Evolutionary conservation across 345 rosid species (phyloP), one percentile per base, ranked within the genome.

Genomic region (Gossypioides kirkii): DNA sequence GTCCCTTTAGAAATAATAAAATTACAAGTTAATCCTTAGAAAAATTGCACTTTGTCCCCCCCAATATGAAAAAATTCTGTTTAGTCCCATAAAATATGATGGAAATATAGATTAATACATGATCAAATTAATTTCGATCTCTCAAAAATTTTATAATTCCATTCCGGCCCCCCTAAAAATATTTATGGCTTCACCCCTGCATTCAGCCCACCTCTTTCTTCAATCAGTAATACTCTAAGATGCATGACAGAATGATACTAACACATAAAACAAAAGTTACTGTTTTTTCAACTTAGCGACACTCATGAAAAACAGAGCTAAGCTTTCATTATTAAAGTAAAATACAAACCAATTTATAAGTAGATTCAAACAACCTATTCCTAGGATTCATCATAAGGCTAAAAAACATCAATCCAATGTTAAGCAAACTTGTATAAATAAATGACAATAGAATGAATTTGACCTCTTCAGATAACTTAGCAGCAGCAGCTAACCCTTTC

Each of bases 391-490:
- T 25, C 43, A 16, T 3, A 47, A 68, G 26, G 25, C 59, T 68
- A 16, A 68, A 25, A 49, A n/a, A 49, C n/a, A 18, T 8, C 42
- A 1, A 67, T 47, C 55, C 16, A 65, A 23, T 47, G 7, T 47
- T 67, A 23, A n/a, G 56, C 41, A 47, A 47, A 32, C 0, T 67
- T 38, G 25, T 36, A 47, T 9, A n/a, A 41, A 63, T 18, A 41
- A 63, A 63, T 63, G 26, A 71, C 11, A 17, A 59, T 53, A 63
- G 67, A 56, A 69, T 14, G 73, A 73, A 73, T 22, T 79, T 72
- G 56, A 92, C 98, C 95, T 95, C 99, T 78, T 92, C 91, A 11
- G 99, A 92, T 74, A 95, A 76, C 86, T 95, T 95, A 59, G 97
- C 91, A 74, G 98, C 98, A 22, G 96, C 96, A 80, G 96, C 96